phyloP scores from a whole-genome alignment of 768 basidiomycete genomes.

The Serendipita sp. region DNA sequence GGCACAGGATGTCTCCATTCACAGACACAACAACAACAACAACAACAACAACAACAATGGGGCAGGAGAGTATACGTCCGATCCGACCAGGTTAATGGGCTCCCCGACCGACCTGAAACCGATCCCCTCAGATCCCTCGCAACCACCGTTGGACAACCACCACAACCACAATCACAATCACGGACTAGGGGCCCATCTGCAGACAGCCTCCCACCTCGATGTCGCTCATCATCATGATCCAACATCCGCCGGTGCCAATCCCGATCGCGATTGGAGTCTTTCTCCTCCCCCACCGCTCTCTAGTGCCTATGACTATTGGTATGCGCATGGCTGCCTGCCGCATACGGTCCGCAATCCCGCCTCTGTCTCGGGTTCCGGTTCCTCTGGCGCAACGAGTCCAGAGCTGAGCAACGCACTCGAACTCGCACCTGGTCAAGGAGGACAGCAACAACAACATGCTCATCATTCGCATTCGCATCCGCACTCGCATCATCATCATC shows the following conservation, averaged over 20 bases:
- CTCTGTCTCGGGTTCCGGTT: constrained; percentile 2
- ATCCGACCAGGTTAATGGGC: neutral
- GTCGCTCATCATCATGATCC: neutral
- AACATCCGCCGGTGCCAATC: neutral
- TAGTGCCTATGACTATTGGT: constrained; percentile 5
- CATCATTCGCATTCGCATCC: neutral
- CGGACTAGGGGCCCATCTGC: no score
- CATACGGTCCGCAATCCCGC: constrained; percentile 4
- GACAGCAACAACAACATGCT: neutral
- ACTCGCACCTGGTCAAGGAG: neutral
- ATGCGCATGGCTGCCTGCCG: constrained; percentile 4
- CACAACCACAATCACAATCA: neutral
- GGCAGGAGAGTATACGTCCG: neutral
- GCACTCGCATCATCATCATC: neutral
- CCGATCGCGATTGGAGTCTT: neutral
- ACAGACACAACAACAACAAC: neutral
- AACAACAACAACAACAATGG: neutral
- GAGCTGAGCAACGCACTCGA: neutral
- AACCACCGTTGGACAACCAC: neutral
- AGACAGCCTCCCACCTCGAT: neutral
- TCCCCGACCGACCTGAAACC: neutral
- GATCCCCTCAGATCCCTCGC: neutral
- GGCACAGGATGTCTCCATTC: neutral
- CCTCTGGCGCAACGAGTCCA: neutral
- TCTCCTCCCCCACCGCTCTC: neutral